phyloP scores from a whole-genome alignment of 345 rosid genomes.

The Ceriops tagal region DNA sequence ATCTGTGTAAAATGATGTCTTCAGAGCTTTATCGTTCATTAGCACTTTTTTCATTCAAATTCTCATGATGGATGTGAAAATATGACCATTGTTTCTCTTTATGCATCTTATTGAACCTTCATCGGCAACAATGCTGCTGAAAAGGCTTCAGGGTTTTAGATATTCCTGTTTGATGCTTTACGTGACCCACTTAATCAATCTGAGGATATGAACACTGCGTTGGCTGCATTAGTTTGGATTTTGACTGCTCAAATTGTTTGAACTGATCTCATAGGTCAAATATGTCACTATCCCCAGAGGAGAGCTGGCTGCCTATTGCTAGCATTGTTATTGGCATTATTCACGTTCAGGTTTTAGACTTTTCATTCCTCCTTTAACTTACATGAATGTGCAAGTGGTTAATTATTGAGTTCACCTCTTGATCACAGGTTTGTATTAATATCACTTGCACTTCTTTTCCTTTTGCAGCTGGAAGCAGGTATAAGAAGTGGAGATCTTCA shows the following conservation, averaged over 20 bases:
- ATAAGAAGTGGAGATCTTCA: constrained; percentile 76
- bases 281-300: constrained; percentile 76
- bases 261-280: constrained; percentile 51
- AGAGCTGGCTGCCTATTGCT: constrained; percentile 91
- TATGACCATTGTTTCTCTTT: no score
- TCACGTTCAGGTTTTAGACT: constrained; percentile 74
- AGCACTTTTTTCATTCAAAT: no score
- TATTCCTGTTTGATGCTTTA: background rate
- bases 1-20: no score
- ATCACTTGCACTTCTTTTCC: constrained; percentile 5
- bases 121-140: no score
- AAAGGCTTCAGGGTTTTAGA: background rate
- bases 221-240: constrained; percentile 4
- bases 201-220: constrained; percentile 1
- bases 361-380: constrained; percentile 1
- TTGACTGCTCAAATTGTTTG: constrained; percentile 1
- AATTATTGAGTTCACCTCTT: background rate
- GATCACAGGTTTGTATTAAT: background rate
- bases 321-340: constrained; percentile 76
- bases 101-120: no score
- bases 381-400: constrained; percentile 69
- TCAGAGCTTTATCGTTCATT: no score
- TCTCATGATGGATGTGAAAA: no score
- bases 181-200: background rate
- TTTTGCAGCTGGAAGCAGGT: constrained; percentile 71